These are phyloP conservation scores for Phaffomyces thermotolerans DNA, from an alignment of 805 yeast species.

Conservation along the genomic window DNA sequence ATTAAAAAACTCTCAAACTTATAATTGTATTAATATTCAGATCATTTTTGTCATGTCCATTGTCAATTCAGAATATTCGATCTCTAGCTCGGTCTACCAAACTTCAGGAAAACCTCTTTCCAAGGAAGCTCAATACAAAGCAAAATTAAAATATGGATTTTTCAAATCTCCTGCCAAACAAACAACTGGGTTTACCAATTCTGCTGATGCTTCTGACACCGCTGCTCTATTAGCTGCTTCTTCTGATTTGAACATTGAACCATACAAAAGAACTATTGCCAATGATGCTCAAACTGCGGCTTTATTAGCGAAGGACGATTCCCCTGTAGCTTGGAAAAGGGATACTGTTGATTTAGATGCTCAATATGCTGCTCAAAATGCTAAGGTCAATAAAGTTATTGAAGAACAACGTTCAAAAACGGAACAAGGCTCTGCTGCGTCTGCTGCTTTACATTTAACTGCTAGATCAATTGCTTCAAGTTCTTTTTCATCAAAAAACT, in stretches of 20 bases:
- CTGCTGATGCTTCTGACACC: constrained; percentile 52
- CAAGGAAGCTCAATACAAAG: constrained; percentile 68
- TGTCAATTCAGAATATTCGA: constrained; percentile 16
- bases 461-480: constrained; percentile 34
- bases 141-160: constrained; percentile 62
- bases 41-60: constrained; percentile 13
- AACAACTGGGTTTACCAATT: constrained; percentile 55
- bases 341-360: constrained; percentile 44
- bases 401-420: constrained; percentile 1
- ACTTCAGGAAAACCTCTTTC: constrained; percentile 64
- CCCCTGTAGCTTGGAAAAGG: constrained; percentile 44
- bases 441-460: constrained; percentile 18
- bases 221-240: constrained; percentile 74
- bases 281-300: constrained; percentile 69
- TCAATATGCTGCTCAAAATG: constrained; percentile 35
- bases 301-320: constrained; percentile 37
- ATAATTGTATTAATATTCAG: background rate
- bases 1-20: background rate
- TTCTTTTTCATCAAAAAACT: constrained; percentile 29
- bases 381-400: constrained; percentile 5
- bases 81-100: constrained; percentile 46
- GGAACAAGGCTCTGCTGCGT: constrained; percentile 15
- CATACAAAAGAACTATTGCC: constrained; percentile 53
- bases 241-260: constrained; percentile 53
- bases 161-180: constrained; percentile 42